phyloP scores from a whole-genome alignment of 2,329 filamentous ascomycete species.

The Aspergillus caelatus region DNA sequence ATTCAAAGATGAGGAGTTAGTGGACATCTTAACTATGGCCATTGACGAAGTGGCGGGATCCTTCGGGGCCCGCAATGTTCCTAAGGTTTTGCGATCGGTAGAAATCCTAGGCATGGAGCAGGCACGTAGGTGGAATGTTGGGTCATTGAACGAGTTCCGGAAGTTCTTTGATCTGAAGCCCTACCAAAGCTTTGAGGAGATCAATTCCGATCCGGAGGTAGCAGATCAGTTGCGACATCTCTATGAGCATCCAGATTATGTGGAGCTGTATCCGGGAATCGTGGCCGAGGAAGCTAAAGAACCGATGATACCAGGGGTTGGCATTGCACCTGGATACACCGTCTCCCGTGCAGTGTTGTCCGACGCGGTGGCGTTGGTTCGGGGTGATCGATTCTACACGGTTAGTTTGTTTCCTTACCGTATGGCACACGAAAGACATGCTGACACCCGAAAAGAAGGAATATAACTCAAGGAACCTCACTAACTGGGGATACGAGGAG shows the following conservation, averaged over 20 bases:
- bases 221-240: slow-evolving; percentile 67
- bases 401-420: slow-evolving; percentile 60
- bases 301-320: slow-evolving; percentile 73
- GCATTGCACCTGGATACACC: slow-evolving; percentile 75
- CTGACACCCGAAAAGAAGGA: slow-evolving; percentile 49
- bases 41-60: slow-evolving; percentile 72
- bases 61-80: slow-evolving; percentile 74
- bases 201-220: slow-evolving; percentile 75
- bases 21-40: slow-evolving; percentile 67
- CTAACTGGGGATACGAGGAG: slow-evolving; percentile 82
- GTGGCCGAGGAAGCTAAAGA: slow-evolving; percentile 75
- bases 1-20: slow-evolving; percentile 75
- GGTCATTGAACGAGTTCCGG: slow-evolving; percentile 81
- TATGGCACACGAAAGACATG: slow-evolving; percentile 11
- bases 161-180: slow-evolving; percentile 77
- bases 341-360: slow-evolving; percentile 76
- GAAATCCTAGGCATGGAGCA: slow-evolving; percentile 82
- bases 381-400: slow-evolving; percentile 62
- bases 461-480: slow-evolving; percentile 72
- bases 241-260: slow-evolving; percentile 72
- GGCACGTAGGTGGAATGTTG: slow-evolving; percentile 74
- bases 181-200: slow-evolving; percentile 78
- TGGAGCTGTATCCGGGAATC: slow-evolving; percentile 79
- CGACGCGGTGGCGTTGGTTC: slow-evolving; percentile 74
- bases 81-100: slow-evolving; percentile 71